A percentile compares a stretch with the other conserved stretches of the same genome.
These are phyloP conservation scores for Neurospora sp. DNA, from an alignment of 495 filamentous ascomycete genomes.

Conservation along the genomic window DNA sequence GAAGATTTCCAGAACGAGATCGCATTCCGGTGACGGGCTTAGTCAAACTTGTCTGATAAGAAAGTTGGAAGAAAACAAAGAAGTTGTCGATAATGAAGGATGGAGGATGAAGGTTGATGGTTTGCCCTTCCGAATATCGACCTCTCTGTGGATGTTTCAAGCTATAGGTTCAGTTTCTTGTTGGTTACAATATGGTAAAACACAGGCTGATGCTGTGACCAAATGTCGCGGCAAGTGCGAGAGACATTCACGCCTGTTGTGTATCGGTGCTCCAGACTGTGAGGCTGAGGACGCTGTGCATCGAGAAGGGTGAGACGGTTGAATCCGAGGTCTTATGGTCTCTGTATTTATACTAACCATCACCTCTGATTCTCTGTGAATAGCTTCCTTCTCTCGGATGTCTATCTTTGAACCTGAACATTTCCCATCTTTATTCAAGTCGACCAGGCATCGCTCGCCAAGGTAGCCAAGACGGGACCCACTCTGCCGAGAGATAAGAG, in stretches of 20 bases:
- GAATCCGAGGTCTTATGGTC: neutral
- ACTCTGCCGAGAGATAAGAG: constrained; percentile 7
- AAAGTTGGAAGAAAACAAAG: neutral
- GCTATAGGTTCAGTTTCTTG: neutral
- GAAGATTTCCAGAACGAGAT: neutral
- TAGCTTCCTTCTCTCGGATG: neutral
- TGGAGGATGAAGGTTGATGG: neutral
- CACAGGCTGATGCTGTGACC: neutral
- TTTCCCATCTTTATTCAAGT: neutral
- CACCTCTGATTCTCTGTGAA: neutral
- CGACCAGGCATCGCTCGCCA: neutral
- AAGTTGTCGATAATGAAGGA: neutral
- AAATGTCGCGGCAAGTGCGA: neutral
- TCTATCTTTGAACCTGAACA: neutral
- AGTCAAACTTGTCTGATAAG: neutral
- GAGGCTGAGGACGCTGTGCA: neutral
- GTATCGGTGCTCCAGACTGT: neutral
- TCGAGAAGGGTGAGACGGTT: neutral
- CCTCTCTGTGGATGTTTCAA: neutral
- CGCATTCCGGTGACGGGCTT: neutral
- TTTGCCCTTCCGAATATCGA: neutral
- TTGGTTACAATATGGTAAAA: neutral
- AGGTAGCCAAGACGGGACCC: neutral
- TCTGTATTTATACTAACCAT: neutral
- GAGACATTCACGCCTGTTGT: neutral